Evolutionary conservation across 2,329 filamentous ascomycete species (phyloP).

Genomic region (Scytalidium sp.): DNA sequence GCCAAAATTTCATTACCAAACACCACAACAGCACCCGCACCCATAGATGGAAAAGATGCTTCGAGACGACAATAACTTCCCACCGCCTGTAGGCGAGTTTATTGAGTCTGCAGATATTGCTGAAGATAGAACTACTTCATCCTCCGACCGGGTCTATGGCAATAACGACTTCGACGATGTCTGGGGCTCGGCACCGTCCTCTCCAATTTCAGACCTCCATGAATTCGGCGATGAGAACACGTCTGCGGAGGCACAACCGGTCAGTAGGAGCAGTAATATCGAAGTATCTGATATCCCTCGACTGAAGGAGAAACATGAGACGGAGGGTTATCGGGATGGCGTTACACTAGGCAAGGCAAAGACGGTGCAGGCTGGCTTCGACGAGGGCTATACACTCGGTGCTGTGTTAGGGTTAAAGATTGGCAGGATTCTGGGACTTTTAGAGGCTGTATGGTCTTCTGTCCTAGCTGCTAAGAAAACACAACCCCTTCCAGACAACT

Average conservation of each 20-base stretch:
- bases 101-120: background rate
- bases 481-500: constrained; percentile 6
- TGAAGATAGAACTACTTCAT: constrained; percentile 1
- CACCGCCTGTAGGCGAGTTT: background rate
- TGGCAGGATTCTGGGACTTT: constrained; percentile 71
- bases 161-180: constrained; percentile 29
- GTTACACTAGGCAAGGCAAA: constrained; percentile 71
- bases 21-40: background rate
- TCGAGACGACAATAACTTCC: constrained; percentile 14
- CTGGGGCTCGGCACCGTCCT: constrained; percentile 28
- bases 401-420: constrained; percentile 73
- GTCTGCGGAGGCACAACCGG: background rate
- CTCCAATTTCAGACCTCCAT: constrained; percentile 12
- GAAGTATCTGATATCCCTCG: constrained; percentile 28
- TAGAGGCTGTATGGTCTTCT: constrained; percentile 67
- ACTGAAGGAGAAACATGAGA: constrained; percentile 39
- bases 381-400: constrained; percentile 84
- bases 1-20: background rate
- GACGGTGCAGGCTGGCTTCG: constrained; percentile 83
- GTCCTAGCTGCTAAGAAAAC: constrained; percentile 28
- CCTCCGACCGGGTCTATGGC: background rate
- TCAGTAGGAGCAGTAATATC: constrained; percentile 11
- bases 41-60: constrained; percentile 8
- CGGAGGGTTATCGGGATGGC: constrained; percentile 87
- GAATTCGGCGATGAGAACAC: background rate